Base-by-base conservation (phyloP, 306 rosid genomes). In the Cotoneaster glaucophyllus region DNA sequence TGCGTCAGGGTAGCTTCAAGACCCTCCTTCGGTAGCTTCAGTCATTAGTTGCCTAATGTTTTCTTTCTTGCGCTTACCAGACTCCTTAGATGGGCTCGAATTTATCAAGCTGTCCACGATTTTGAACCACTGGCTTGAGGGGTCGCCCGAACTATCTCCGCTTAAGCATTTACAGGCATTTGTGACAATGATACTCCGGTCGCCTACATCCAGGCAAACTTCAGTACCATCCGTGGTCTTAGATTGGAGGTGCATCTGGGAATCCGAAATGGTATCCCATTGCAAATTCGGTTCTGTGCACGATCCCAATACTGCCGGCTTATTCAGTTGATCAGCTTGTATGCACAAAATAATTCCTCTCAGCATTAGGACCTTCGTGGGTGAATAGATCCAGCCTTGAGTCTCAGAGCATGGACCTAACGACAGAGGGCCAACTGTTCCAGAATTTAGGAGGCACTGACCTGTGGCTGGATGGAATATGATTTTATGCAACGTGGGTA, bases 71-170 rank as follows among this genome's bases (percentile, higher is more conserved):
- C 54, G 21, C 54, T 48, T 15, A 15, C 54, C 53, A 4, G 3
- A 66, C 43, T 48, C 54, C 54, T 48, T 44, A 11, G 54, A 77
- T 4, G 69, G 11, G 48, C 31, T 52, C 21, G 88, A 72, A 53
- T 82, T 79, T 59, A 77, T 80, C 1, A 48, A 48, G 54, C 88
- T 87, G 53, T 87, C 90, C 43, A 92, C 90, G 19, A 91, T 85
- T 72, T 88, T 88, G 82, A 92, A 92, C 98, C 97, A 91, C 48
- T 94, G 98, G 84, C 88, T 90, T 45, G 53, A 84, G 4, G 97
- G 97, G 82, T 92, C 91, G 24, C 98, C 91, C 4, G 67, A 22
- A 1, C 13, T 50, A 50, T 90, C 96, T 37, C 73, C 44, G 64
- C 78, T 84, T 74, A 94, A 78, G 74, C 98, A 94, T 76, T 86